Evolutionary conservation across 1,284 basidiomycete species (phyloP), one percentile per base, ranked within the genome.

Genomic region (Trichosporon sp.): DNA sequence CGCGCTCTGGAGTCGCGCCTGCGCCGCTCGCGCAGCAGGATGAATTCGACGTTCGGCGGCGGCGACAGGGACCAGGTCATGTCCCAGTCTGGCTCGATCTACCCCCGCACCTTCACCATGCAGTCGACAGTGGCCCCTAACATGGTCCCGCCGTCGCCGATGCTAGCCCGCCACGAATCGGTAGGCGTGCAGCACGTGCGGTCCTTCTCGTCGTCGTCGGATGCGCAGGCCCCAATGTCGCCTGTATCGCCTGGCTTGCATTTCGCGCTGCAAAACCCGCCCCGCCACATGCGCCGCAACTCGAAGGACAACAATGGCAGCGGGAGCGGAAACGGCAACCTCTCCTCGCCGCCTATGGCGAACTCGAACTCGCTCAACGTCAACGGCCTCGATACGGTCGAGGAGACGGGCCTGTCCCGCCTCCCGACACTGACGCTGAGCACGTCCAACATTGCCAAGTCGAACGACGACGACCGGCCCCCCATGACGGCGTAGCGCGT

Each of bases 1-100:
- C 64, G 70, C 8, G 73, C 67, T 0, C 71, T 76, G 25, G 76
- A 78, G 32, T 75, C 76, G 16, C 62, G 68, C 11, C 57, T 66
- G 23, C 58, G 65, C n/a, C 60, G 68, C 2, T 65, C 64, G 16
- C 64, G 66, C 44, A 54, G 37, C 19, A 58, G 65, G 36, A 58
- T 57, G 61, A 16, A n/a, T 19, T 40, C 49, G 23, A 32, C 46
- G 44, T 14, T 63, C 46, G 21, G 57, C 57, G 31, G 46, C 33
- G 6, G 59, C 60, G 16, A 44, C 23, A 37, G 64, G 40, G 54
- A 27, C 49, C 54, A 60, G 25, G 10, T 59, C 19, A 21, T 60
- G n/a, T 58, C 40, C n/a, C 37, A 58, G 23, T 37, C 49, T 2
- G 62, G 54, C n/a, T 58, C 59, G 4, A 29, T 8, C 14, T 40